Evolutionary conservation across 2,329 filamentous ascomycete species (phyloP), one percentile per base, ranked within the genome.

Genomic region (Neocatenulostroma microsporum): DNA sequence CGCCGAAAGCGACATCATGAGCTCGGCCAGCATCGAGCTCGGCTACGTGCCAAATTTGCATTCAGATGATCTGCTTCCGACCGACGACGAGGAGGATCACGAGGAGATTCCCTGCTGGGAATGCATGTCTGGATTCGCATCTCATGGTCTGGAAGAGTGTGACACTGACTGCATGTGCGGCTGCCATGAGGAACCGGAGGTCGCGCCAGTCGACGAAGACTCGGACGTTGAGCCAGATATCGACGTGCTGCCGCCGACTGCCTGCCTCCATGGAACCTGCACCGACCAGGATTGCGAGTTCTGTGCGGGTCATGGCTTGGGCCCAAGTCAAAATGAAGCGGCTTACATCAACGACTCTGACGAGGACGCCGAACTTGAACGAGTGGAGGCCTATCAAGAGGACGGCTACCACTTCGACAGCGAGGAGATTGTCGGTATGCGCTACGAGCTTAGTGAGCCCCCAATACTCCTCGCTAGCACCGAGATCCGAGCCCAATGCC

Each of bases 401-500:
- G 41, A 44, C 18, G 15, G 28, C 3, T 37, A 42, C 19, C 41
- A 41, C 18, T 26, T 32, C 18, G 41, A 44, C 24, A 11, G 17
- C 13, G 28, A 34, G 5, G 41, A 47, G 30, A 4, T 18, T 4
- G 40, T 36, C 13, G 41, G 44, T 15, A 41, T 46, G 38, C 35
- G 44, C 2, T 42, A 47, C 25, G 44, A 44, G 19, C 27, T 18
- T 1, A 12, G 13, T 10, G 44, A 47, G 19, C 44, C 36, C 2
- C 12, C 27, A 11, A 44, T 44, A 17, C 21, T 47, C 15, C 26
- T 42, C 5, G 38, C 34, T 5, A 21, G 35, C 30, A 34, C 33
- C 10, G 34, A 41, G 30, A 38, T 42, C 17, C 44, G 44, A 28
- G 21, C 23, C 5, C 19, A 46, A 23, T 41, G 37, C 21, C 19